Conservation (phyloP, 192 early-diverging fungal genomes). For the Podila minutissima region DNA sequence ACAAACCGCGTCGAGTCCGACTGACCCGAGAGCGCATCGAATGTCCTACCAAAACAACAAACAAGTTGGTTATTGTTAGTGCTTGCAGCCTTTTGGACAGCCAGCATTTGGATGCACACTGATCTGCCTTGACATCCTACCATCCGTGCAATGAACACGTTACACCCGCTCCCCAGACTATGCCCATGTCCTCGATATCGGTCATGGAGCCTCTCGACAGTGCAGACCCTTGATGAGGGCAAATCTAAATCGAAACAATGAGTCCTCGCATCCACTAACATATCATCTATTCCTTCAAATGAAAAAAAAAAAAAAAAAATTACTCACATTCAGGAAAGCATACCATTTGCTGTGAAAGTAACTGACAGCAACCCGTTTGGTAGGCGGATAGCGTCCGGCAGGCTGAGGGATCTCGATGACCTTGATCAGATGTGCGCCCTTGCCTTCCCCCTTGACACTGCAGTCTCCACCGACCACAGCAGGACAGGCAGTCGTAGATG, state of each 20-base stretch:
- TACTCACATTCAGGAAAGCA: slow-evolving; percentile 46
- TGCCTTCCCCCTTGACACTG: not conserved
- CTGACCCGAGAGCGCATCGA: slow-evolving; percentile 39
- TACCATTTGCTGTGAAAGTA: slow-evolving; percentile 47
- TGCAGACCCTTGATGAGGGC: slow-evolving; percentile 47
- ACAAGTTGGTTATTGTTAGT: not conserved
- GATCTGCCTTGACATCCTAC: slow-evolving; percentile 6
- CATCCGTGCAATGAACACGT: slow-evolving; percentile 37
- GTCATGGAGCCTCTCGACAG: slow-evolving; percentile 34
- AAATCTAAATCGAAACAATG: slow-evolving; percentile 14
- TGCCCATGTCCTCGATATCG: slow-evolving; percentile 51
- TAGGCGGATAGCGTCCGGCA: slow-evolving; percentile 36
- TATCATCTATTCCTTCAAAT: not conserved
- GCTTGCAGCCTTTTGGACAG: not conserved
- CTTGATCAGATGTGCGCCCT: slow-evolving; percentile 25
- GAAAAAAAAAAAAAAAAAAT: not conserved
- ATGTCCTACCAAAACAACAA: slow-evolving; percentile 17
- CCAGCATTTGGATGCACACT: not conserved
- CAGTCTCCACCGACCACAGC: not conserved
- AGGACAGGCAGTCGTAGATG: not conserved
- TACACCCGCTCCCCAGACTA: slow-evolving; percentile 46
- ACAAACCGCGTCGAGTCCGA: slow-evolving; percentile 48
- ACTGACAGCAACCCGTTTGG: slow-evolving; percentile 36
- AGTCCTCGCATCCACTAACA: too few species aligned
- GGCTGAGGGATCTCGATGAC: slow-evolving; percentile 45